Conservation (phyloP, 805 yeast genomes). For the Schizosaccharomyces osmophilus region DNA sequence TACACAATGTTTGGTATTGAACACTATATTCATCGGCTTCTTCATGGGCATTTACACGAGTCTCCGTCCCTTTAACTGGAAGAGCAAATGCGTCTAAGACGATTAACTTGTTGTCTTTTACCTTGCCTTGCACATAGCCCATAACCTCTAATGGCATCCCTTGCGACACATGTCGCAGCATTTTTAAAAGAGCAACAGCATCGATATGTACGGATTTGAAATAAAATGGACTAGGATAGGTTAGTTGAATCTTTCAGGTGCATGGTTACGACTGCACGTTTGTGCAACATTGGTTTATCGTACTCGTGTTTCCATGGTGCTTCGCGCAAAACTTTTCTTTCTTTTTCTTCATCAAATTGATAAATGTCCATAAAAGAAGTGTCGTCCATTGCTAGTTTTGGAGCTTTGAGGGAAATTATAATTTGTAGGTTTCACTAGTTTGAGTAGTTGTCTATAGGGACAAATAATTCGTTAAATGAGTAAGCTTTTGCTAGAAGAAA, state of each 20-base stretch:
- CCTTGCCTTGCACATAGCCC: constrained; percentile 82
- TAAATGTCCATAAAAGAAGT: neutral
- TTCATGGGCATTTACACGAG: constrained; percentile 68
- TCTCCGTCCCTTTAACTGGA: constrained; percentile 87
- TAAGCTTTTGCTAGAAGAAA: no score
- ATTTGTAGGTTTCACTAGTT: no score
- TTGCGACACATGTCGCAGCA: constrained; percentile 43
- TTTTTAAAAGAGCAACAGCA: constrained; percentile 45
- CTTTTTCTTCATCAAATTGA: neutral
- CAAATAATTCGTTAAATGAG: no score
- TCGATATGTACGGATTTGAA: constrained; percentile 42
- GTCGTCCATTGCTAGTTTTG: neutral
- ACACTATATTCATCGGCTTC: constrained; percentile 95
- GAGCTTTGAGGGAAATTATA: no score
- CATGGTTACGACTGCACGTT: neutral
- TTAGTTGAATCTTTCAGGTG: neutral
- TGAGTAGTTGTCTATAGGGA: no score
- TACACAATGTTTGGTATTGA: constrained; percentile 37
- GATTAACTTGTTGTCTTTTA: constrained; percentile 28
- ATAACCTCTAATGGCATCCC: constrained; percentile 80
- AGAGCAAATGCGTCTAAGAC: constrained; percentile 64
- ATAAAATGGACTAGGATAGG: constrained; percentile 29
- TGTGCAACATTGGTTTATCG: neutral
- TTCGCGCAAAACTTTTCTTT: neutral
- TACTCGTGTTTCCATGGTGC: neutral